These are phyloP conservation scores for Pythium graminicola DNA, from an alignment of 352 stramenopile genomes.

Conservation along the genomic window DNA sequence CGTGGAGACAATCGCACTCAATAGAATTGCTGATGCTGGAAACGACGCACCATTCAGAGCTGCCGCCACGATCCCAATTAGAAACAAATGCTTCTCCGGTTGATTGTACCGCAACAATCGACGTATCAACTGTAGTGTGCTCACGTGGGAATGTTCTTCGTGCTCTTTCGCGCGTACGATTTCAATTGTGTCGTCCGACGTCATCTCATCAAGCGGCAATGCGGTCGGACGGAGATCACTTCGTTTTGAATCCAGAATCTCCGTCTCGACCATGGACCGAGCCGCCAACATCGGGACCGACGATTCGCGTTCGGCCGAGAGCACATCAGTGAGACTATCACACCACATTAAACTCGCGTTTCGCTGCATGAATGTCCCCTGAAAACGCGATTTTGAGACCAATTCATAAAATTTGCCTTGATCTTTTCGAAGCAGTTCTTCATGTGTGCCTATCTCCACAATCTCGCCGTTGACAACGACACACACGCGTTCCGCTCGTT, in stretches of 20 bases:
- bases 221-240: conserved; percentile 2
- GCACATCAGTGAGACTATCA: conserved; percentile 14
- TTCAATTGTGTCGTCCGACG: neutral
- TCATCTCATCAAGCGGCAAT: neutral
- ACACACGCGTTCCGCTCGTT: conserved; percentile 31
- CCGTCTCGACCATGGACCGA: neutral
- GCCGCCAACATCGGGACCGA: conserved; percentile 15
- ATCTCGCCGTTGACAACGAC: conserved; percentile 24
- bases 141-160: neutral
- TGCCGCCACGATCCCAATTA: conserved; percentile 10
- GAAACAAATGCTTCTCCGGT: conserved; percentile 5
- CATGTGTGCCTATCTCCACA: conserved; percentile 19
- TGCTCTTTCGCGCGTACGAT: neutral
- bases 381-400: conserved; percentile 7
- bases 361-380: neutral
- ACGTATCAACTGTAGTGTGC: neutral
- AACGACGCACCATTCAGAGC: conserved; percentile 28
- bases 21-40: conserved; percentile 31
- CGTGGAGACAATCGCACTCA: conserved; percentile 35
- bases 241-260: conserved; percentile 11
- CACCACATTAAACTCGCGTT: conserved; percentile 24
- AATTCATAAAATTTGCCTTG: conserved; percentile 19
- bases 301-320: conserved; percentile 8
- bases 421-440: conserved; percentile 13
- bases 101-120: conserved; percentile 6